These are phyloP conservation scores for Pelargonium fulgidum DNA, from an alignment of 441 rosid genomes.

Conservation along the genomic window DNA sequence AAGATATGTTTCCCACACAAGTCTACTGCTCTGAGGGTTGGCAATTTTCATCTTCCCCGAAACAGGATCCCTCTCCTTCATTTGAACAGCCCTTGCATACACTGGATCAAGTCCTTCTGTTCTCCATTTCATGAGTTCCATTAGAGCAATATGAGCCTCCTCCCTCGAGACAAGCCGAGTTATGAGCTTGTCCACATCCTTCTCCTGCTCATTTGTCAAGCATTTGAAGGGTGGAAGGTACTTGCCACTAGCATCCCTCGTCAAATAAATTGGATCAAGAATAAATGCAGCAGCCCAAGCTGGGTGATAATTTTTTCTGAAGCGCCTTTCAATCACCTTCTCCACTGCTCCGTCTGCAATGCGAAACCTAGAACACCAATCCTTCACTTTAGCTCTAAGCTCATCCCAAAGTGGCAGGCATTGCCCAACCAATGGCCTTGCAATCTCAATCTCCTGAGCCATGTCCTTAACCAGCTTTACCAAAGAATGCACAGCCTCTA, in stretches of 20 bases:
- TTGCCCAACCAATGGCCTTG: background rate
- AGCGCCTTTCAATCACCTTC: background rate
- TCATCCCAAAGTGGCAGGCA: constrained; percentile 3
- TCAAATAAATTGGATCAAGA: background rate
- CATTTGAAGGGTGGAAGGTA: constrained; percentile 2
- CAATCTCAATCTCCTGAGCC: background rate
- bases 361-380: background rate
- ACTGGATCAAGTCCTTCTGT: background rate
- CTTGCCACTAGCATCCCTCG: background rate
- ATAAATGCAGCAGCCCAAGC: constrained; percentile 1
- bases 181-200: constrained; percentile 6
- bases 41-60: background rate
- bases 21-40: background rate
- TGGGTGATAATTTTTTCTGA: background rate
- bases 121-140: constrained; percentile 8
- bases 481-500: background rate
- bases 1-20: background rate
- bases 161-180: constrained; percentile 1
- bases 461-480: background rate
- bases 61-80: background rate
- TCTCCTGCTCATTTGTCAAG: background rate
- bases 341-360: background rate
- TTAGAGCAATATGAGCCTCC: constrained; percentile 1
- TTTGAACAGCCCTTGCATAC: background rate
- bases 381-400: background rate